Evolutionary conservation across 2,329 filamentous ascomycete genomes (phyloP).

Genomic region (Colletotrichum godetiae): DNA sequence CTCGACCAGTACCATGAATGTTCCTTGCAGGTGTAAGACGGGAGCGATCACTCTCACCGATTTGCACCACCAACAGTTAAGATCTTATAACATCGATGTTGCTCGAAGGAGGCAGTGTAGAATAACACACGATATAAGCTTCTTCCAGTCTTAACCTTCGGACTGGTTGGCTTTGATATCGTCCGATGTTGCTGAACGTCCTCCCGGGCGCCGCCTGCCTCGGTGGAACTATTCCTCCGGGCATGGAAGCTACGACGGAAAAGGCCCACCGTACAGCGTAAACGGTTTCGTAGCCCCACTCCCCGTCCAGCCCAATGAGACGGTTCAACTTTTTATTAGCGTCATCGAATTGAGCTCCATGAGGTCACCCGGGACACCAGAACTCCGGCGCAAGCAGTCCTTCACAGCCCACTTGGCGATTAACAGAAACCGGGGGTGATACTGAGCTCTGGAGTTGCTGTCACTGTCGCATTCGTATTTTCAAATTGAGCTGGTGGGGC

Average conservation of each 20-base stretch:
- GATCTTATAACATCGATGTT: not conserved
- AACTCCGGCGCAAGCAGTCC: slow-evolving; percentile 36
- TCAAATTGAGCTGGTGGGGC: not conserved
- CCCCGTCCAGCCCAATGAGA: slow-evolving; percentile 13
- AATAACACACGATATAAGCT: not conserved
- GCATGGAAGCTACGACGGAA: too few species aligned
- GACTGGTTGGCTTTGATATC: not conserved
- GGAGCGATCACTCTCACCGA: slow-evolving; percentile 4
- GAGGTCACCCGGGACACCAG: slow-evolving; percentile 41
- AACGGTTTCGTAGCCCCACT: not conserved
- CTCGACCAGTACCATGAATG: not conserved
- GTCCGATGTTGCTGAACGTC: slow-evolving; percentile 9
- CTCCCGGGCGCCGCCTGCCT: slow-evolving; percentile 8
- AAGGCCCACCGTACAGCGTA: too few species aligned
- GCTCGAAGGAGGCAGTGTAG: not conserved
- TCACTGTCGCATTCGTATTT: not conserved
- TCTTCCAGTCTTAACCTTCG: not conserved
- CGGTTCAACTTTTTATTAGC: not conserved
- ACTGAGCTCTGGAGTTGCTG: not conserved
- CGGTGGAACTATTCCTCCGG: slow-evolving; percentile 34
- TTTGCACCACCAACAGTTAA: not conserved
- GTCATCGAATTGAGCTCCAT: slow-evolving; percentile 37
- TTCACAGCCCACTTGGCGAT: not conserved
- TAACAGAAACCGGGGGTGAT: not conserved
- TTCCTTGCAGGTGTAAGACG: not conserved